These are phyloP conservation scores for Chaetomium strumarium DNA, from an alignment of 2,329 filamentous ascomycete genomes.

Conservation along the genomic window DNA sequence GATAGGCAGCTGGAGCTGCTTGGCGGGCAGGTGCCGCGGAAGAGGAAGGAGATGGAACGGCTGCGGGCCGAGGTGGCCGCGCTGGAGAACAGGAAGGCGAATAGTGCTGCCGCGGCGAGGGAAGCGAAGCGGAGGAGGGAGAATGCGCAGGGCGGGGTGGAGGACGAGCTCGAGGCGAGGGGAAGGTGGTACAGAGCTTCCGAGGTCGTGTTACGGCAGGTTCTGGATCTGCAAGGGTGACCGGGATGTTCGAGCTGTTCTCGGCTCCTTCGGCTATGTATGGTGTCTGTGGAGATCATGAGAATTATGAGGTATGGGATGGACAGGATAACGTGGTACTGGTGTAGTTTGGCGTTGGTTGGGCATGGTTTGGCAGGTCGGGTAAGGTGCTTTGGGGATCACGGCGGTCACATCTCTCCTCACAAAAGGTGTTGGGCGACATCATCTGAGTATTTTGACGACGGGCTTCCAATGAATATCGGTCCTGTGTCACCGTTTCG, in stretches of 20 bases:
- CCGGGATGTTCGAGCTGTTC: not conserved
- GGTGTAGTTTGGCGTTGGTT: not conserved
- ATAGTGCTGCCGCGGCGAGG: slow-evolving; percentile 59
- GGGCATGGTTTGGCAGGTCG: not conserved
- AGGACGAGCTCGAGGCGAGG: slow-evolving; percentile 69
- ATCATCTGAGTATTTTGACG: too few relatives aligned
- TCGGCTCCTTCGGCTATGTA: not conserved
- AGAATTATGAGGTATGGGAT: not conserved
- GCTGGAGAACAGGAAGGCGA: slow-evolving; percentile 61
- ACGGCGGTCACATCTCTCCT: not conserved
- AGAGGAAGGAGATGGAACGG: slow-evolving; percentile 60
- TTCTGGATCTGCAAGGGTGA: slow-evolving; percentile 51
- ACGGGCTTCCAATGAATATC: too few relatives aligned
- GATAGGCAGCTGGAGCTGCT: slow-evolving; percentile 59
- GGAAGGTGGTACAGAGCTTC: slow-evolving; percentile 69
- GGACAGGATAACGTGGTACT: not conserved
- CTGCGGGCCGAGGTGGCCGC: slow-evolving; percentile 62
- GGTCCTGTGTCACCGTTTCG: too few relatives aligned
- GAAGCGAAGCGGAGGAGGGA: slow-evolving; percentile 67
- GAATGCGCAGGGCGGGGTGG: slow-evolving; percentile 56
- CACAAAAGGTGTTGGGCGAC: not conserved
- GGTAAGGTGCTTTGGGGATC: not conserved
- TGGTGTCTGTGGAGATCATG: not conserved
- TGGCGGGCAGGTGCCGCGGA: slow-evolving; percentile 57
- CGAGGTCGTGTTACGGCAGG: slow-evolving; percentile 56